Conservation (phyloP, 192 early-diverging fungal species). For the Phycomyces nitens region DNA sequence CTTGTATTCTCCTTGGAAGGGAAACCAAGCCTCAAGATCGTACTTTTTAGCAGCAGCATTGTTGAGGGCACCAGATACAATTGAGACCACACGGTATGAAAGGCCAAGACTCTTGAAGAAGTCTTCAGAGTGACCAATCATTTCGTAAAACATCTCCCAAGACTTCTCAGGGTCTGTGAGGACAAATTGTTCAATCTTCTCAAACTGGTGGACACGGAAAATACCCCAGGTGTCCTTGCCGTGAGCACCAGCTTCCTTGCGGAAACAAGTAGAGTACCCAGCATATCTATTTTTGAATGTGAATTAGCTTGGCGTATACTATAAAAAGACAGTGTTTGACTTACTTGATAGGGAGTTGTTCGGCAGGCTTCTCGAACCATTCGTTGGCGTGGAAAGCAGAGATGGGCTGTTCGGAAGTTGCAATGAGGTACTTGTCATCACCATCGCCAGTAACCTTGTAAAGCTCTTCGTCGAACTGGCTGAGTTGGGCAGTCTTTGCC, state of each 20-base stretch:
- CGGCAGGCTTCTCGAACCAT: constrained; percentile 89
- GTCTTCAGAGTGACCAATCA: constrained; percentile 87
- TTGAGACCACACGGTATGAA: constrained; percentile 91
- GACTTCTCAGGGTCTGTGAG: constrained; percentile 95
- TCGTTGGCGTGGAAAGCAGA: constrained; percentile 93
- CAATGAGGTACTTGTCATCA: constrained; percentile 96
- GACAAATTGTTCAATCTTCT: constrained; percentile 99
- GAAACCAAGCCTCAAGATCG: constrained; percentile 99
- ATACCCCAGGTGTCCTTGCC: constrained; percentile 98
- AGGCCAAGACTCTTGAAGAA: constrained; percentile 94
- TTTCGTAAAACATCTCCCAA: constrained; percentile 98
- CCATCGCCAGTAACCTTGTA: constrained; percentile 86
- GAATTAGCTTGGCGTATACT: not conserved
- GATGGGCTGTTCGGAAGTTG: constrained; percentile 98
- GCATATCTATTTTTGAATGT: constrained; percentile 59
- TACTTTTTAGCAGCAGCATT: constrained; percentile 99
- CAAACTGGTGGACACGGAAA: constrained; percentile 99
- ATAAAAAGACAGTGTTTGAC: not conserved
- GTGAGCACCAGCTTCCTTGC: constrained; percentile 97
- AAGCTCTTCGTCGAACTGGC: constrained; percentile 97
- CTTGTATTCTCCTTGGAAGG: constrained; percentile 96
- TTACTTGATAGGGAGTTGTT: constrained; percentile 85
- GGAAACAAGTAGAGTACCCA: constrained; percentile 98
- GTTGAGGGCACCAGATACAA: constrained; percentile 97
- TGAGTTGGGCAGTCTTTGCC: constrained; percentile 98